Evolutionary conservation across 495 filamentous ascomycete genomes (phyloP).

Genomic region (Apodospora peruviana): DNA sequence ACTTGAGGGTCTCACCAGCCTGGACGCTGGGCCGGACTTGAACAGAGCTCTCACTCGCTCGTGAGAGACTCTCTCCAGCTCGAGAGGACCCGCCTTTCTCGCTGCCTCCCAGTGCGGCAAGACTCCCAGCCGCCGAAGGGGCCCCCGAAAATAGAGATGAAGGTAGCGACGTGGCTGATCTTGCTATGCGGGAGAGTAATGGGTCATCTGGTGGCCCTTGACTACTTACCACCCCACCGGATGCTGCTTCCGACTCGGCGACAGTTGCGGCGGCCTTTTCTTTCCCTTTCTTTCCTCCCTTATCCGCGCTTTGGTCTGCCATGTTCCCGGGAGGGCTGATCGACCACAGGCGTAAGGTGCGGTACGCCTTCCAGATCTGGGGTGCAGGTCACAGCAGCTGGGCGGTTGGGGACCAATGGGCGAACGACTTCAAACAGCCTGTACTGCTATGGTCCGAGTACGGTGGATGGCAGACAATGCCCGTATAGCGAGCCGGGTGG

Average conservation of each 20-base stretch:
- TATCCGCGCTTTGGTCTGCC: not conserved
- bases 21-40: constrained; percentile 55
- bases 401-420: too few species aligned
- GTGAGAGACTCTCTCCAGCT: constrained; percentile 4
- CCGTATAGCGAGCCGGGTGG: too few species aligned
- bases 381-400: too few species aligned
- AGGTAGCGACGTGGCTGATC: constrained; percentile 21
- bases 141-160: constrained; percentile 15
- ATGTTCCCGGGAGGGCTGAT: too few species aligned
- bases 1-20: constrained; percentile 11
- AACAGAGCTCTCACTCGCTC: constrained; percentile 20
- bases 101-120: constrained; percentile 4
- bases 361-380: too few species aligned
- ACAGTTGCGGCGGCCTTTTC: too few species aligned
- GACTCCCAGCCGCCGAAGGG: not conserved
- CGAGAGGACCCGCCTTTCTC: constrained; percentile 22
- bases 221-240: too few species aligned
- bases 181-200: constrained; percentile 17
- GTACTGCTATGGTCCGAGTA: too few species aligned
- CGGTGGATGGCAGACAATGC: too few species aligned
- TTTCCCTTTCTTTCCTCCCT: not conserved
- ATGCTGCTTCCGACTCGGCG: not conserved
- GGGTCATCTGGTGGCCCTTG: not conserved
- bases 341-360: too few species aligned
- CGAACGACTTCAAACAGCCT: too few species aligned